Percentiles rank a stretch among this genome's conserved stretches.
Evolutionary conservation across 2,329 filamentous ascomycete genomes (phyloP).

Genomic region (Cercospora sp.): DNA sequence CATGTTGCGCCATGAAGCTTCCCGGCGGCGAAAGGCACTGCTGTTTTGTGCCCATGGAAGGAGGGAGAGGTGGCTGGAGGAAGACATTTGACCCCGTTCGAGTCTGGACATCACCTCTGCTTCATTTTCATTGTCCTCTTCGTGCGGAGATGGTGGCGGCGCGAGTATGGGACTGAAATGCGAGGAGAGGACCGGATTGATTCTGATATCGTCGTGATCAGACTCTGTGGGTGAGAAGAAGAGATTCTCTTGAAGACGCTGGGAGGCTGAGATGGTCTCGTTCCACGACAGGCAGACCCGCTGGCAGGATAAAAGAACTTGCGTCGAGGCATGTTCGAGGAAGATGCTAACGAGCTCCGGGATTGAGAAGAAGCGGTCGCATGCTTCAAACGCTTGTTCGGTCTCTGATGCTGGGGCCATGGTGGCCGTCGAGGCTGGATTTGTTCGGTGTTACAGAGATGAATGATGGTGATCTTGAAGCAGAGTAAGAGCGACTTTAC

Average conservation of each 20-base stretch:
- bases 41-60: conserved; percentile 18
- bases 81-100: not conserved
- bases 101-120: not conserved
- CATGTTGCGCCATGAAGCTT: conserved; percentile 25
- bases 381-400: not conserved
- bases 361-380: conserved; percentile 22
- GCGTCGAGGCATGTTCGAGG: conserved; percentile 9
- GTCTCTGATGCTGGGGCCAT: not conserved
- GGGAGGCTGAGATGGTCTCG: conserved; percentile 5
- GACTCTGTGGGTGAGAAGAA: conserved; percentile 2
- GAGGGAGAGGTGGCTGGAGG: not conserved
- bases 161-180: conserved; percentile 13
- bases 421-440: not conserved
- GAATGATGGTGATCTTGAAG: not conserved
- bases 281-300: conserved; percentile 19
- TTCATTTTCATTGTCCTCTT: not conserved
- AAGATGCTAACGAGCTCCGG: conserved; percentile 18
- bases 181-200: conserved; percentile 14
- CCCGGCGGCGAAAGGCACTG: conserved; percentile 14
- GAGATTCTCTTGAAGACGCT: conserved; percentile 14
- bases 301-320: conserved; percentile 19
- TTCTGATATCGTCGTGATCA: not conserved
- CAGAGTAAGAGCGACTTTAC: not conserved
- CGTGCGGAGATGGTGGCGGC: not conserved
- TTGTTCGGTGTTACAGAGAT: not conserved